Conservation (phyloP, 1,284 basidiomycete species). For the Ceratobasidium papillatum region DNA sequence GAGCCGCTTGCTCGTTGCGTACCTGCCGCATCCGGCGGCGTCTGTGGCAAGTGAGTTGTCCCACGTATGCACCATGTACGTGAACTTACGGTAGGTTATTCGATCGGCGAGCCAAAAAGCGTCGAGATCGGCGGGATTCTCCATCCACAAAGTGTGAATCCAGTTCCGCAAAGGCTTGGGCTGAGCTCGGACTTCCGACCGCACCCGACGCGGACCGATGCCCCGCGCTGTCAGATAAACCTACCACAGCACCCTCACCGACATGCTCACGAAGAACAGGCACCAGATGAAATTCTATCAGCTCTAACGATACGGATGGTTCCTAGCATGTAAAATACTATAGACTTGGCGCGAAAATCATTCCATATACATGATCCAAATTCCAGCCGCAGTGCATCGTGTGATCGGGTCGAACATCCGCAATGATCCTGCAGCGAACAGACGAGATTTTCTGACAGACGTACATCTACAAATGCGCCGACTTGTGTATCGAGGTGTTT, state of each 20-base stretch:
- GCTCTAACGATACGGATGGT: neutral
- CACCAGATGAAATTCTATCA: neutral
- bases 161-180: no score
- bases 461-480: neutral
- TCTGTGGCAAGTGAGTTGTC: neutral
- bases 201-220: neutral
- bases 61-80: neutral
- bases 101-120: slow-evolving; percentile 16
- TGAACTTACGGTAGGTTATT: neutral
- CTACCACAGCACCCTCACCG: neutral
- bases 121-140: neutral
- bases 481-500: neutral
- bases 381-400: neutral
- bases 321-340: neutral
- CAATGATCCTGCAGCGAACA: no score
- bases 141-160: no score
- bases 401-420: neutral
- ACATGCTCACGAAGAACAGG: neutral
- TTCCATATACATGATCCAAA: neutral
- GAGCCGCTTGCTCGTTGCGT: neutral
- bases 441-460: no score
- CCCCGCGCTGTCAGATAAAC: neutral
- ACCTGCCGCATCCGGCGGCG: neutral
- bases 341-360: no score
- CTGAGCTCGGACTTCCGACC: neutral